Evolutionary conservation across 495 filamentous ascomycete species (phyloP), one percentile per base, ranked within the genome.

Genomic region (Oidiodendron maius): DNA sequence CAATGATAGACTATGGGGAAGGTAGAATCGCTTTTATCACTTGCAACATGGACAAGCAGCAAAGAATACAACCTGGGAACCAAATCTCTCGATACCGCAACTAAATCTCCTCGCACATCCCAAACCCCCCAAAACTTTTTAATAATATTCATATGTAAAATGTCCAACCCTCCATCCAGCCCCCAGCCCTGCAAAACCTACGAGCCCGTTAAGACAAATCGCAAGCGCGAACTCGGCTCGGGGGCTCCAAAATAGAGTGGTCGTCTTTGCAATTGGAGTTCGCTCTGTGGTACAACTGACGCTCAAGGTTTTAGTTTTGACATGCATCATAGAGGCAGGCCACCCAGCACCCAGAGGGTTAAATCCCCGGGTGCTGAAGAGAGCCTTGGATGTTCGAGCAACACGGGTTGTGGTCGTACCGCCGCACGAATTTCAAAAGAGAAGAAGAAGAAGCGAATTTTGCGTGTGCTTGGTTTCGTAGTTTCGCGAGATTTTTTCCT

Each of bases 161-260:
- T 60, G 57, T 60, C 39, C 57, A 48, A 49, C 50, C 43, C 35
- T 30, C 41, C 46, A 45, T 34, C 37, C 40, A 34, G 25, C 44
- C 22, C 50, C 45, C 24, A 22, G 48, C 46, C 56, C 59, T 45
- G 40, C 55, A 50, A 20, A 36, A 15, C 45, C 52, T 43, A 30
- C 52, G 52, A 54, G 59, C 59, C 59, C 59, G 45, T 54, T 32
- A 61, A 58, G 59, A 58, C 59, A 55, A 61, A 61, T 50, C 56
- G 55, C 39, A 42, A 43, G 43, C 32, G 51, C 45, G 55, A 55
- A 57, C 56, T 21, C 51, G 41, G 38, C 48, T 13, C 24, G 26
- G 53, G 26, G 26, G 26, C 26, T 30, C 26, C 26, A 30, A 30
- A n/a, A 30, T 12, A 40, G 38, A 20, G 20, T 21, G 18, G 38